A percentile compares a stretch with the other conserved stretches of the same genome.
phyloP scores from a whole-genome alignment of 2,329 filamentous ascomycete species.

The Fusarium nurragi region DNA sequence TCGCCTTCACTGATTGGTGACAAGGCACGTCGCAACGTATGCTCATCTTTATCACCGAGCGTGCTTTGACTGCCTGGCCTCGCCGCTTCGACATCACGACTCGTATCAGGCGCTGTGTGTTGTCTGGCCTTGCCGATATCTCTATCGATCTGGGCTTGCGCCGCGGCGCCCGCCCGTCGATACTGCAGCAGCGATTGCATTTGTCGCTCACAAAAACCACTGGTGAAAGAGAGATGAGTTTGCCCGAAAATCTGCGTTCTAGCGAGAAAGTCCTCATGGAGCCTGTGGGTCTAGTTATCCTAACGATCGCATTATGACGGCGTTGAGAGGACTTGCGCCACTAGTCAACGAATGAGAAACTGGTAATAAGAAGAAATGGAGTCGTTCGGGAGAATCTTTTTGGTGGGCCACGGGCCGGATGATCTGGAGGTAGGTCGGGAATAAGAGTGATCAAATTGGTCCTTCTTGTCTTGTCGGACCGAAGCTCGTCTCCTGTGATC shows the following conservation, averaged over 20 bases:
- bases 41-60: not conserved
- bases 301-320: not conserved
- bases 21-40: not conserved
- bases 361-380: constrained; percentile 24
- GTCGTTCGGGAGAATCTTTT: not conserved
- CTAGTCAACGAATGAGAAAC: constrained; percentile 6
- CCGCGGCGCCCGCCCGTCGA: constrained; percentile 28
- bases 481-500: not conserved
- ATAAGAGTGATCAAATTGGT: not conserved
- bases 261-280: constrained; percentile 14
- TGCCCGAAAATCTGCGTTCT: not conserved
- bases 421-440: constrained; percentile 5
- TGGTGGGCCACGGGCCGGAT: not conserved
- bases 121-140: constrained; percentile 24
- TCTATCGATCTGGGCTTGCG: constrained; percentile 36
- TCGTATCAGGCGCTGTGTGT: not conserved
- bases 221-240: not conserved
- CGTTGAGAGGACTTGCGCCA: not conserved
- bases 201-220: not conserved
- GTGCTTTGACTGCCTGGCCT: not conserved
- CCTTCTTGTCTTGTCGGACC: not conserved
- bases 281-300: not conserved
- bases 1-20: not conserved
- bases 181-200: constrained; percentile 39
- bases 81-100: constrained; percentile 1